Conservation (phyloP, 2,329 filamentous ascomycete genomes). For the Colletotrichum magnum region DNA sequence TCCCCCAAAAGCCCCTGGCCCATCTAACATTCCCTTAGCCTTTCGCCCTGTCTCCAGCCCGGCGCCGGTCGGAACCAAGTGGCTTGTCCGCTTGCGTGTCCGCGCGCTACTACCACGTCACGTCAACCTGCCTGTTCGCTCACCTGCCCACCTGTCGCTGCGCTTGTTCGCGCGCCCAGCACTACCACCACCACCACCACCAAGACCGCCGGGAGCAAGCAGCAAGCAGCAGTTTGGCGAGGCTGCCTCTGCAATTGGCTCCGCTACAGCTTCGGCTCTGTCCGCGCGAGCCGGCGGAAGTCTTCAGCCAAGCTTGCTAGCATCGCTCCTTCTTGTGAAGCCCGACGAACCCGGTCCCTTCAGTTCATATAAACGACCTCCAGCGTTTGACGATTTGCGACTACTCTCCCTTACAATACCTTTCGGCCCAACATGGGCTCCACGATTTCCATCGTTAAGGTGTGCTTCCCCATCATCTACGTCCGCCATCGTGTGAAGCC, state of each 20-base stretch:
- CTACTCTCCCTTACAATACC: constrained; percentile 10
- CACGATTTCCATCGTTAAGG: constrained; percentile 54
- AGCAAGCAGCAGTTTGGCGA: constrained; percentile 19
- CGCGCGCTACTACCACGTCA: constrained; percentile 15
- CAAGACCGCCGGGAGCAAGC: neutral
- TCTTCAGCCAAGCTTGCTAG: constrained; percentile 16
- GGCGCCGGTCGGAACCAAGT: constrained; percentile 30
- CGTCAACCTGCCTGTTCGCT: constrained; percentile 17
- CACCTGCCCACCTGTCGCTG: neutral
- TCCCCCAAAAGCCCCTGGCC: neutral
- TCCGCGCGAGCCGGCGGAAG: constrained; percentile 23
- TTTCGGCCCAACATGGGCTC: constrained; percentile 48
- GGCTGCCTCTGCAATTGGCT: constrained; percentile 20
- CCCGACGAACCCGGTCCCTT: neutral
- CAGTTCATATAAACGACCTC: constrained; percentile 1
- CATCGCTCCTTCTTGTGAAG: constrained; percentile 1
- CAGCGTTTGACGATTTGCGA: constrained; percentile 2
- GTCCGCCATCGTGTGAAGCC: constrained; percentile 44
- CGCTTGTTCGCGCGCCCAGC: neutral
- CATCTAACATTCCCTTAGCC: neutral
- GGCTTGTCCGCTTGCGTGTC: constrained; percentile 31
- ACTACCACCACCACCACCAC: neutral
- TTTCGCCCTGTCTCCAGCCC: constrained; percentile 7
- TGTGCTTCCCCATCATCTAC: constrained; percentile 30
- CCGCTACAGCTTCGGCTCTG: constrained; percentile 21